Evolutionary conservation across 2,329 filamentous ascomycete genomes (phyloP), one percentile per base, ranked within the genome.

Genomic region (Leptodontidium sp.): DNA sequence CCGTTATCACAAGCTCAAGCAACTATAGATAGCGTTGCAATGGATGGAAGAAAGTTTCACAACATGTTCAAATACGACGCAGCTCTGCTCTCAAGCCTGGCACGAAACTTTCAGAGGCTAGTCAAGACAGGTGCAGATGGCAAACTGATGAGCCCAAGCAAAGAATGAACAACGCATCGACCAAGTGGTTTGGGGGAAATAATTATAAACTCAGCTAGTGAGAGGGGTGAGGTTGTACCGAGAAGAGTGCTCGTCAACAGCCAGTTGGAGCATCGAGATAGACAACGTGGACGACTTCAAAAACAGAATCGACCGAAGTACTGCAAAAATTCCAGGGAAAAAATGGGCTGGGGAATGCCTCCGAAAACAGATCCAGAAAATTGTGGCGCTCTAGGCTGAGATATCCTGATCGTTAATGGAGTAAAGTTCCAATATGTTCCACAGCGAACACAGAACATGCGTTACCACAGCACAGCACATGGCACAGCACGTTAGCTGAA

Each of bases 401-500:
- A 29, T 53, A 29, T 29, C 21, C 32, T 29, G 24, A 53, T 53
- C 50, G 24, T 29, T 24, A 7, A 53, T 3, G 24, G 24, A 29
- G 24, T 4, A 24, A 7, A 12, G 26, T 26, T 7, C 24, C 12
- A 26, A 29, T 21, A 26, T 53, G 50, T 15, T 32, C 21, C 50
- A 53, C 12, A 26, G 17, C 50, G 24, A 29, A 29, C 24, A 53
- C 11, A 12, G 2, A 29, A 15, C 50, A 15, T 26, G 21, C 21
- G 4, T n/a, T 43, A 59, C 21, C 57, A 45, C 21, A 45, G 12
- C 38, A 59, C 21, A 59, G 38, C 38, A 59, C 21, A 45, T 24
- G 38, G 38, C 57, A 59, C 21, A 59, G 38, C 57, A 59, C 38
- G 21, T 43, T 59, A 26, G 55, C 55, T 26, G 35, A 45, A 45